Evolutionary conservation across 495 filamentous ascomycete species (phyloP), one percentile per base, ranked within the genome.

Genomic region (Neurospora sp.): DNA sequence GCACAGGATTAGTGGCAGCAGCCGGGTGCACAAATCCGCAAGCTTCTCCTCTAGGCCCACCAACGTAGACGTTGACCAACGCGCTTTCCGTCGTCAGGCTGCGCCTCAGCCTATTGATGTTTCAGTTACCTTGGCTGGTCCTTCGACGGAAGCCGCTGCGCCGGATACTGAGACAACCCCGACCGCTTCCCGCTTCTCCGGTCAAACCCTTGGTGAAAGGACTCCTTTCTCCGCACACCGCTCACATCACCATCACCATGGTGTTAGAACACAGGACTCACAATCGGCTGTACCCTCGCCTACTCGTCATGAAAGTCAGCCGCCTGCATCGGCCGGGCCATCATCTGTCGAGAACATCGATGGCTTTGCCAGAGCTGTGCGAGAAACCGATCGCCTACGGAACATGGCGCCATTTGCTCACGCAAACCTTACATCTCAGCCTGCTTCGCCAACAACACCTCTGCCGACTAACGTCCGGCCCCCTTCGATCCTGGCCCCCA

Each of bases 391-490:
- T 77, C 90, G 95, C 70, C 86, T 98, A 20, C 92, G 92, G 14
- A 95, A 92, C 72, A 96, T 96, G 89, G 82, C 93, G 39, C 90
- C 93, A 2, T 88, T 90, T 9, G 82, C 92, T 69, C 89, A 92
- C 69, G 86, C 89, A 3, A 90, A 90, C 27, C 84, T 94, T 70
- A 87, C 90, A 35, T 97, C 96, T 9, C 96, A 97, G 78, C 96
- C 96, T 1, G 92, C 93, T 71, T 97, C 95, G 11, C 96, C 96
- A 1, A 97, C 94, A 12, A 99, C 96, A 1, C 96, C 95, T 11
- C 87, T 92, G 70, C 92, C 92, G 46, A 90, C 86, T 4, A 84
- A 84, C 11, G 82, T 89, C 73, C 81, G 86, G 76, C 77, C 90
- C 78, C 78, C 84, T 75, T 83, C 89, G 74, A 78, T 86, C 71